Evolutionary conservation across 495 filamentous ascomycete species (phyloP).

Genomic region (Penicillium riverlandense): DNA sequence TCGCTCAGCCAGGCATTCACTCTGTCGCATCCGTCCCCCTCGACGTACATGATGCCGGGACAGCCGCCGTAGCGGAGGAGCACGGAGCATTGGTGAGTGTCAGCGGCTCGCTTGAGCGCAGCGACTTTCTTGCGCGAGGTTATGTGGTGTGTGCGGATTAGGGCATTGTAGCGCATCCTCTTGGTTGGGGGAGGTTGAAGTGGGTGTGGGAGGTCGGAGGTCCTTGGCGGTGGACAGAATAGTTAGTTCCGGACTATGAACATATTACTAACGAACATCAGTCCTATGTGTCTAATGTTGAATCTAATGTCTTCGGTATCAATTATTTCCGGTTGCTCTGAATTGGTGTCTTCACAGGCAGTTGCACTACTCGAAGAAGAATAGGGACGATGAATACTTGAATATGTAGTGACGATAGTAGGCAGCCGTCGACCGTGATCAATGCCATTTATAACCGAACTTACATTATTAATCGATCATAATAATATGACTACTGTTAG

Average conservation of each 20-base stretch:
- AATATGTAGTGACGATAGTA: too few species aligned
- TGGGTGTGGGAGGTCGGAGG: not conserved
- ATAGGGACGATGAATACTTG: too few species aligned
- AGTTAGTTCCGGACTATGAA: too few species aligned
- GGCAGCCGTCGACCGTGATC: not conserved
- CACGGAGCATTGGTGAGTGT: conserved; percentile 46
- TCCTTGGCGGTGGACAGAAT: too few species aligned
- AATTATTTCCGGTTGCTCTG: too few species aligned
- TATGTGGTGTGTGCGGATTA: conserved; percentile 77
- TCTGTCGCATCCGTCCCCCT: conserved; percentile 45
- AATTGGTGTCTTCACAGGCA: too few species aligned
- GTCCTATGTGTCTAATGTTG: too few species aligned
- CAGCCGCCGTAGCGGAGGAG: conserved; percentile 59
- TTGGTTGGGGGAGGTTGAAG: not conserved
- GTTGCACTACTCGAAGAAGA: too few species aligned
- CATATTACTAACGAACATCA: too few species aligned
- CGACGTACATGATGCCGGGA: conserved; percentile 74
- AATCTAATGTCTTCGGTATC: too few species aligned
- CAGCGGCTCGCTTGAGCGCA: conserved; percentile 55
- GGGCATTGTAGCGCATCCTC: conserved; percentile 41
- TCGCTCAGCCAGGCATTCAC: conserved; percentile 47
- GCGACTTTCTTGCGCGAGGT: conserved; percentile 73
- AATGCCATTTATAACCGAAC: not conserved
- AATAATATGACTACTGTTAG: too few species aligned
- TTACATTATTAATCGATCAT: not conserved